A percentile compares a stretch with the other conserved stretches of the same genome.
Conservation (phyloP, 208 protist genomes). For the Crithidia acanthocephali region DNA sequence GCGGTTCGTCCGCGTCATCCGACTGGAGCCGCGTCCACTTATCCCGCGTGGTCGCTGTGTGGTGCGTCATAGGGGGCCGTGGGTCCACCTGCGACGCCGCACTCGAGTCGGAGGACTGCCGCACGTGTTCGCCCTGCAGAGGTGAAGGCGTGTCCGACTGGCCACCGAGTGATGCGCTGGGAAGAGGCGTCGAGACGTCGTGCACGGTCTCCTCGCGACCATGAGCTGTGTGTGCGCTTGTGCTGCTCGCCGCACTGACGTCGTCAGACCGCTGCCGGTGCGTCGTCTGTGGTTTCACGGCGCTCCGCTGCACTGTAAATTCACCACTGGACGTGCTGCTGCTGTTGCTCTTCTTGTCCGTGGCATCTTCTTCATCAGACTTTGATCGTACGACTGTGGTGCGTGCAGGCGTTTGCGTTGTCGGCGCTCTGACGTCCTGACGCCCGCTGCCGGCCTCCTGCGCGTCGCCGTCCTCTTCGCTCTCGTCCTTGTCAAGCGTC, state of each 20-base stretch:
- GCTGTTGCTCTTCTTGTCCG: neutral
- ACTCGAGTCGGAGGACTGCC: neutral
- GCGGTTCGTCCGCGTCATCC: constrained; percentile 13
- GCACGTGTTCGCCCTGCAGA: neutral
- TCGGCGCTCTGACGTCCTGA: neutral
- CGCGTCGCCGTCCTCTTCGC: constrained; percentile 8
- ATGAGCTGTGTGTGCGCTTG: neutral
- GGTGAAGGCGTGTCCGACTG: neutral
- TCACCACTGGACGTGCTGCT: constrained; percentile 12
- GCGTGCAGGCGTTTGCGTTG: neutral
- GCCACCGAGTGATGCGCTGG: neutral
- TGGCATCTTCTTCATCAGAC: neutral
- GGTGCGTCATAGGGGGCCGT: neutral
- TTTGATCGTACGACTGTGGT: neutral
- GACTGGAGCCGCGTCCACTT: neutral
- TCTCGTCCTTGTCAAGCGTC: constrained; percentile 28
- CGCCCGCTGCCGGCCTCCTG: neutral
- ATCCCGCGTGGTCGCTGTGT: neutral
- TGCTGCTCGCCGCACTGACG: neutral
- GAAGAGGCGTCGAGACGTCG: neutral
- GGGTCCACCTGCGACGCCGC: neutral
- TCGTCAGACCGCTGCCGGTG: neutral
- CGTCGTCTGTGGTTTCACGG: neutral
- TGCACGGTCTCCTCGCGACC: neutral
- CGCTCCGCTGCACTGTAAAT: constrained; percentile 4